Percentiles rank a stretch among this genome's conserved stretches.
Evolutionary conservation across 2,329 filamentous ascomycete species (phyloP).

Genomic region (Cercospora beticola): DNA sequence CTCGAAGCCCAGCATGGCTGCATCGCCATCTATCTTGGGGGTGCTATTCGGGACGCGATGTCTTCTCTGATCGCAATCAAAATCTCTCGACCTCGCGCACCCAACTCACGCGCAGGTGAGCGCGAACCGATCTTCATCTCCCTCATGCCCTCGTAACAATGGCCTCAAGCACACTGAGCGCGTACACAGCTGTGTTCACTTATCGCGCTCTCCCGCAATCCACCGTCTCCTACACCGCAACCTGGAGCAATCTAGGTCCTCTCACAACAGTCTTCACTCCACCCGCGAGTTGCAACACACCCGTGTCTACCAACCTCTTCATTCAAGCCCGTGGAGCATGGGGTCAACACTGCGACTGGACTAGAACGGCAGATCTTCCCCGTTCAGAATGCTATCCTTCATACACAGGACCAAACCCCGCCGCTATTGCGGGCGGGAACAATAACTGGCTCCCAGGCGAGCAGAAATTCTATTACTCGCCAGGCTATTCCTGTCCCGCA

Average conservation of each 20-base stretch:
- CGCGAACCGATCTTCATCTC: neutral
- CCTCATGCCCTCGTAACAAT: conserved; percentile 1
- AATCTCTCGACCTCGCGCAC: neutral
- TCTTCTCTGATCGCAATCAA: neutral
- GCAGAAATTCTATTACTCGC: conserved; percentile 13
- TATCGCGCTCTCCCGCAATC: neutral
- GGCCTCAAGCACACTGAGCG: conserved; percentile 6
- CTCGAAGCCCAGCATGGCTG: neutral
- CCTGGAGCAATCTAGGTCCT: conserved; percentile 13
- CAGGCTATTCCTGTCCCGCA: conserved; percentile 9
- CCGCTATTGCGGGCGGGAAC: neutral
- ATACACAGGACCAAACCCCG: conserved; percentile 2
- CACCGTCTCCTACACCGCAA: conserved; percentile 11
- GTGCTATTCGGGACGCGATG: neutral
- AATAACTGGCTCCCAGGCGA: conserved; percentile 9
- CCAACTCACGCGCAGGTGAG: neutral
- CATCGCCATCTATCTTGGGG: neutral
- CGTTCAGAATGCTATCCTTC: conserved; percentile 12
- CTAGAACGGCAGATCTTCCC: conserved; percentile 2
- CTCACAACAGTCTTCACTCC: conserved; percentile 12
- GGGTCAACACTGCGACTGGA: conserved; percentile 7
- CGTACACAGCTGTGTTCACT: neutral
- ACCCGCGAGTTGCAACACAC: conserved; percentile 1
- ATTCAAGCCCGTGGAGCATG: conserved; percentile 2
- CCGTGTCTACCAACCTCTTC: conserved; percentile 9